A percentile compares a stretch with the other conserved stretches of the same genome.
phyloP scores from a whole-genome alignment of 805 yeast genomes.

The Kuraishia piskuri region DNA sequence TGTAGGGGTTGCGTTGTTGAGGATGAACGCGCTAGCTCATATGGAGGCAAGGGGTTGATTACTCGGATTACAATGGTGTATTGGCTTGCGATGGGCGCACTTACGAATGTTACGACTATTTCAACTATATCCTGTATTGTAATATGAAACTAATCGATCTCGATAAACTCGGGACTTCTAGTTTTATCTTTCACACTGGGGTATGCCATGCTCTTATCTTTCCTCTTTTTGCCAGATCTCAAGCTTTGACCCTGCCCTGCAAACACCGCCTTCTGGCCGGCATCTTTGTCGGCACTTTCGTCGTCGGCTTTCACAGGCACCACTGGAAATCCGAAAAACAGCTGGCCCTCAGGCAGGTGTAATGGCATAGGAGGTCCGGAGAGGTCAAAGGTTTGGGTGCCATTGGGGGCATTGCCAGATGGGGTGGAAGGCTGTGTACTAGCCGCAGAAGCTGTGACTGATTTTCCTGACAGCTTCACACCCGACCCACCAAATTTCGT shows the following conservation, averaged over 20 bases:
- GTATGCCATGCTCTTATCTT: conserved; percentile 41
- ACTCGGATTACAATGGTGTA: too few relatives aligned
- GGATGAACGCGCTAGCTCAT: conserved; percentile 1
- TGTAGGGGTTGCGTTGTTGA: conserved; percentile 11
- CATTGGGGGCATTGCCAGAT: conserved; percentile 5
- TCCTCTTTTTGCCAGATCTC: conserved; percentile 49
- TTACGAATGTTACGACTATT: too few relatives aligned
- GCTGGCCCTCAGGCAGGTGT: conserved; percentile 70
- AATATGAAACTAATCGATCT: conserved; percentile 47
- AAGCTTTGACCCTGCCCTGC: conserved; percentile 70
- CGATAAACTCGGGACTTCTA: conserved; percentile 71
- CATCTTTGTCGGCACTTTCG: conserved; percentile 20
- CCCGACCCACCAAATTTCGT: conserved; percentile 52
- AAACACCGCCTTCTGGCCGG: conserved; percentile 24
- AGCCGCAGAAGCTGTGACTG: conserved; percentile 17
- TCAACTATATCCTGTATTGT: too few relatives aligned
- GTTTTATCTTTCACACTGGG: conserved; percentile 54
- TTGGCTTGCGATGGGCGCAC: too few relatives aligned
- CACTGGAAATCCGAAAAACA: conserved; percentile 90
- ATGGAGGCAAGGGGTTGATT: too few relatives aligned
- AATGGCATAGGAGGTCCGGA: conserved; percentile 66
- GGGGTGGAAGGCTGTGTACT: conserved; percentile 10
- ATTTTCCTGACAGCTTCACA: conserved; percentile 60
- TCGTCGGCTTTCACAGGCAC: conserved; percentile 34
- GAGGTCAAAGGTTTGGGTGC: conserved; percentile 37